Evolutionary conservation across 352 stramenopile species (phyloP), one percentile per base, ranked within the genome.

Genomic region (Phytophthora capsici): DNA sequence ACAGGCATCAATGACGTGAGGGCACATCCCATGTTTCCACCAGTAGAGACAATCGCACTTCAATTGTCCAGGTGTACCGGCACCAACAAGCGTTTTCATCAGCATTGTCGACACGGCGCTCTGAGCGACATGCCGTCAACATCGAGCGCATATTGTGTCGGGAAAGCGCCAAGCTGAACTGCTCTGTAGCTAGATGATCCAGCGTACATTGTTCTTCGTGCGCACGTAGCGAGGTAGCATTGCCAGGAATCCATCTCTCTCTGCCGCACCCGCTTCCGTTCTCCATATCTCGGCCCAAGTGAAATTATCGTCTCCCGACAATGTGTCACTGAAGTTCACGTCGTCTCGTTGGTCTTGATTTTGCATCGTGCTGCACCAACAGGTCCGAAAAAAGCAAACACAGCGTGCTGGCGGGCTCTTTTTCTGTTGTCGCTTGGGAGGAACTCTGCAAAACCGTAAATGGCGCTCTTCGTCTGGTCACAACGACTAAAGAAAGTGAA

Each of bases 81-180:
- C 41, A 49, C 20, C 41, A 32, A 9, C 41, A 49, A 32, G 20
- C 20, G 20, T 49, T 49, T 32, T 19, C 41, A 6, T 49, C 41
- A 3, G 41, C 41, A 19, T 49, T 49, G 41, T 49, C 41, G 10
- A 49, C 16, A 14, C 9, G 32, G 41, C 41, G 22, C 9, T 49
- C 41, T 2, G 41, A 49, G 1, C 41, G 41, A 32, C 41, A 49
- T 20, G 5, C 43, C 28, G 43, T 32, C 6, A 49, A 20, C 43
- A 49, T 49, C 10, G 22, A 49, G 43, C 22, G 43, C 43, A 49
- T 49, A 6, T 16, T 49, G 43, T 49, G 43, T 49, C 43, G 28
- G 19, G 43, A 49, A 12, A 49, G 7, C 5, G 20, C 20, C 43
- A 49, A 49, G 43, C n/a, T 23, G 41, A 49, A 32, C 13, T 49